Percentiles rank a stretch among this genome's conserved stretches.
Conservation (phyloP, 2,329 filamentous ascomycete genomes). For the Xylariales sp. region DNA sequence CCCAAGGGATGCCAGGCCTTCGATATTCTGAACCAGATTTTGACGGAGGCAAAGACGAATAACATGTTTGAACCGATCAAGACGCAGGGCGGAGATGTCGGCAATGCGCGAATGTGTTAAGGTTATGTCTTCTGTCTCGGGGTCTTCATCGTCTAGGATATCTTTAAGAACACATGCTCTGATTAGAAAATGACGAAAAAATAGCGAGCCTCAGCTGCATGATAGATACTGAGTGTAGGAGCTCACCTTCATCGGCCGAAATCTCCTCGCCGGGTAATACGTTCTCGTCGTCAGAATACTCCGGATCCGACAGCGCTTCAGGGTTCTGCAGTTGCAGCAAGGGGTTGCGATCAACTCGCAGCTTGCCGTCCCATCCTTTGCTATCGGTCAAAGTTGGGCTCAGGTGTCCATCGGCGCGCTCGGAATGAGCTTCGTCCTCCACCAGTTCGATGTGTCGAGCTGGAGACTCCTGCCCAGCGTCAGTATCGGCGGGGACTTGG, state of each 20-base stretch:
- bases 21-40: constrained; percentile 79
- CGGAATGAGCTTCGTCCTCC: constrained; percentile 33
- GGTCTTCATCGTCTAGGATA: constrained; percentile 56
- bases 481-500: constrained; percentile 29
- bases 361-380: constrained; percentile 80
- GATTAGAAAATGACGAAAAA: not conserved
- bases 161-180: constrained; percentile 32
- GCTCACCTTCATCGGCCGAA: constrained; percentile 72
- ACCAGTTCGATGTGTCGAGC: constrained; percentile 45
- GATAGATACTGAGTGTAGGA: constrained; percentile 1
- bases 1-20: constrained; percentile 64
- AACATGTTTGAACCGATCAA: constrained; percentile 78
- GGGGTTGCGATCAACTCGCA: constrained; percentile 67
- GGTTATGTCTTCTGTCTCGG: constrained; percentile 72
- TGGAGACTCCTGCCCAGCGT: constrained; percentile 22
- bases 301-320: constrained; percentile 77
- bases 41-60: constrained; percentile 84
- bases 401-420: constrained; percentile 33
- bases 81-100: constrained; percentile 71
- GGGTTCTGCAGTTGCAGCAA: constrained; percentile 69
- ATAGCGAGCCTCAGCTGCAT: too few relatives aligned
- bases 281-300: constrained; percentile 74
- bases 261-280: constrained; percentile 70
- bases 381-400: constrained; percentile 51
- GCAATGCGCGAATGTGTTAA: constrained; percentile 82